Conservation (phyloP, 345 rosid species). For the Capsella bursapastoris region DNA sequence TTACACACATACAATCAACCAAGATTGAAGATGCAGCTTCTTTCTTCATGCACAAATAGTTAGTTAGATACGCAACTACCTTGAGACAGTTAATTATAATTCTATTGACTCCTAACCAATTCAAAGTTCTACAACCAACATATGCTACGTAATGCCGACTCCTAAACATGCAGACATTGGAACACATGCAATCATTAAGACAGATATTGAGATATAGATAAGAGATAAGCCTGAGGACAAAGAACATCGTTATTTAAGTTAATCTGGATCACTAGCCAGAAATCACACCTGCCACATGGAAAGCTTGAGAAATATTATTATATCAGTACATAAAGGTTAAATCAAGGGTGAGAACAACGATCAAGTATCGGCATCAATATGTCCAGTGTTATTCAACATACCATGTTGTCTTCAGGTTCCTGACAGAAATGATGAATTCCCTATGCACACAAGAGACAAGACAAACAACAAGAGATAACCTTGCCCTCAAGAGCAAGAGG, state of each 20-base stretch:
- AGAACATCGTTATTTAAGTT: neutral
- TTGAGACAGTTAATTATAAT: neutral
- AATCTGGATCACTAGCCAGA: conserved; percentile 31
- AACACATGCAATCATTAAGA: neutral
- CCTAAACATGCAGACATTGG: neutral
- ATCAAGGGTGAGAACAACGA: neutral
- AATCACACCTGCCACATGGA: conserved; percentile 51
- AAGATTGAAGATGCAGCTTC: neutral
- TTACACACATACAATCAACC: neutral
- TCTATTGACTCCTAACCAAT: neutral
- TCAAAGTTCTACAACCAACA: neutral
- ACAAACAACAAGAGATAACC: conserved; percentile 24
- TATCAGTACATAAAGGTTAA: conserved; percentile 23
- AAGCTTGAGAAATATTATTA: conserved; percentile 42
- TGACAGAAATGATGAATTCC: conserved; percentile 37
- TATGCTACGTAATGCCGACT: neutral
- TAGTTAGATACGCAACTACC: neutral
- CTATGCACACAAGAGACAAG: conserved; percentile 37
- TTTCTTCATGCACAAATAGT: neutral
- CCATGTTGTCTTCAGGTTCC: conserved; percentile 39
- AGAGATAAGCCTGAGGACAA: neutral
- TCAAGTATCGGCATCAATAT: neutral
- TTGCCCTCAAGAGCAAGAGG: conserved; percentile 39
- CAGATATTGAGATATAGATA: neutral
- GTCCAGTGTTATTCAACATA: conserved; percentile 10